Percentiles rank a stretch among this genome's conserved stretches.
Conservation (phyloP, 768 basidiomycete species). For the Suillus weaverae region DNA sequence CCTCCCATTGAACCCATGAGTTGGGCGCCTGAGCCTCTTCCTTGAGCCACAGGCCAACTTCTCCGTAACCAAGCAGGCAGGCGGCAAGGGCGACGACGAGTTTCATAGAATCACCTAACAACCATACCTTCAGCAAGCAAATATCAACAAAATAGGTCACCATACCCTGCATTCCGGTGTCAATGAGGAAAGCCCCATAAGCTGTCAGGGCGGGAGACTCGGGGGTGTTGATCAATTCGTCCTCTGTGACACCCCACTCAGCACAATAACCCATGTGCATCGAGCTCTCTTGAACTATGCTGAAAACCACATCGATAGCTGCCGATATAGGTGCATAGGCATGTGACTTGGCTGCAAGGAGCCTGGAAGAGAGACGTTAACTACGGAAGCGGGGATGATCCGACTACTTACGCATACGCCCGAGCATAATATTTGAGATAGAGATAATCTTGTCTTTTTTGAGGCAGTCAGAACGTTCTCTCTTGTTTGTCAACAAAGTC, state of each 20-base stretch:
- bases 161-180: constrained; percentile 69
- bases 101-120: constrained; percentile 63
- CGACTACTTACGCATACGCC: constrained; percentile 60
- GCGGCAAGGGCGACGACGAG: constrained; percentile 81
- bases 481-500: neutral
- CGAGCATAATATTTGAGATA: constrained; percentile 84
- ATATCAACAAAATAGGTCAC: neutral
- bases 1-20: constrained; percentile 57
- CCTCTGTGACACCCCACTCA: constrained; percentile 62
- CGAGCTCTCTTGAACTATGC: constrained; percentile 65
- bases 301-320: constrained; percentile 61
- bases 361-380: constrained; percentile 34
- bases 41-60: constrained; percentile 84
- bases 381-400: neutral
- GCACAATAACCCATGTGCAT: constrained; percentile 76
- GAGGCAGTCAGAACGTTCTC: neutral
- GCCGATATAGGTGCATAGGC: constrained; percentile 60
- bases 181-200: constrained; percentile 85
- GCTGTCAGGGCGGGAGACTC: constrained; percentile 77
- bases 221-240: constrained; percentile 58
- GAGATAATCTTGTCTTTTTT: constrained; percentile 71
- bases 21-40: constrained; percentile 45
- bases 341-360: constrained; percentile 77
- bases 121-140: neutral
- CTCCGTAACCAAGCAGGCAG: constrained; percentile 90